Conservation (phyloP, 306 rosid species). For the Acacia melanoxylon region DNA sequence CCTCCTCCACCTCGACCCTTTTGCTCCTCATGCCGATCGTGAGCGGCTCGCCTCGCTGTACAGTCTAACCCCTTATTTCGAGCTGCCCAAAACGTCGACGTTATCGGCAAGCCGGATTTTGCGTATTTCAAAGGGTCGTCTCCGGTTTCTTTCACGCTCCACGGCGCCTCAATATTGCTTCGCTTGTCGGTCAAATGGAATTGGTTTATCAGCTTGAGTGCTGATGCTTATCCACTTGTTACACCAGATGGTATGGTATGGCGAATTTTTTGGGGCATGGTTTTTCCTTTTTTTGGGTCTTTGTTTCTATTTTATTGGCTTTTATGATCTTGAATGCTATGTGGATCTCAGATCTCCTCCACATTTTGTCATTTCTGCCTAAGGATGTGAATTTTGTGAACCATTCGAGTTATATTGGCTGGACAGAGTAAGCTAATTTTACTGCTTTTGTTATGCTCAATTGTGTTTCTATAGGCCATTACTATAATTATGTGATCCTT, state of each 20-base stretch:
- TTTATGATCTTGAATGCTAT: slow-evolving; percentile 36
- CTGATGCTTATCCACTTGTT: slow-evolving; percentile 77
- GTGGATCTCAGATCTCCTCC: slow-evolving; percentile 78
- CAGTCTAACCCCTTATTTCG: slow-evolving; percentile 62
- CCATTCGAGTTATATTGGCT: slow-evolving; percentile 93
- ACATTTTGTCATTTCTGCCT: slow-evolving; percentile 86
- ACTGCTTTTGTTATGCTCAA: not conserved
- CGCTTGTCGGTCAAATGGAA: slow-evolving; percentile 74
- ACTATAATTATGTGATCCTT: not conserved
- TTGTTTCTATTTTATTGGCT: not conserved
- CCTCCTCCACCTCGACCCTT: slow-evolving; percentile 81
- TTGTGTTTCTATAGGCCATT: not conserved
- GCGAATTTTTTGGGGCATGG: not conserved
- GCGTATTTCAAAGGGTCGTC: slow-evolving; percentile 71
- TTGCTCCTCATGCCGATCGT: slow-evolving; percentile 65
- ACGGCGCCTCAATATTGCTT: slow-evolving; percentile 78
- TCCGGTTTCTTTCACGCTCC: slow-evolving; percentile 66
- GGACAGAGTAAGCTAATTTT: slow-evolving; percentile 82
- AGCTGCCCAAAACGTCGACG: slow-evolving; percentile 85
- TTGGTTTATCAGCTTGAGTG: slow-evolving; percentile 77
- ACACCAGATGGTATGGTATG: slow-evolving; percentile 78
- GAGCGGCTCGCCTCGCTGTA: slow-evolving; percentile 60
- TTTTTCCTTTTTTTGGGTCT: not conserved
- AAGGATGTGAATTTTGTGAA: slow-evolving; percentile 85
- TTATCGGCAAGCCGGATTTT: slow-evolving; percentile 80